Base-by-base conservation (phyloP, 805 yeast species). In the Maudiozyma serrabonitensis region DNA sequence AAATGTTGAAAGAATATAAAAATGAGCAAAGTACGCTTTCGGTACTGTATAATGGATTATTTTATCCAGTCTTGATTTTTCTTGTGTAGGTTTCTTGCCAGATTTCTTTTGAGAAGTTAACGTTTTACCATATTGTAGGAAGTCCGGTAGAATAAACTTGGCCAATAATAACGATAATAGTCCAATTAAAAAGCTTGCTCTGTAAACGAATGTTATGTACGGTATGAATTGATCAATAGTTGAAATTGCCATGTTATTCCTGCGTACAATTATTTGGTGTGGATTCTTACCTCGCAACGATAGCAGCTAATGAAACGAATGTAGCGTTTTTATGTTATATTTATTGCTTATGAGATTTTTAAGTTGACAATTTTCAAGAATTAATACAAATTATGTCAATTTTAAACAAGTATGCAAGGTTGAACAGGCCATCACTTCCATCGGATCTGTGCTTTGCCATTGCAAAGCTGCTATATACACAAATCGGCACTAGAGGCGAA, bases 11-110 rank as follows among this genome's bases (percentile, higher is more conserved):
- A 78, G 45, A 4, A 76, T 50, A 61, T 85, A 85, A 56, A 80
- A 85, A 57, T 84, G 88, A 2, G 68, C 57, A 57, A 85, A 85
- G 73, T 74, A 79, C 12, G 72, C 54, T 58, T 82, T 84, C 0
- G 88, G 86, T 0, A 83, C 82, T 12, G 79, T 78, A 13, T 71
- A 49, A 9, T 60, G 58, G 9, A 63, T 52, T 1, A 69, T 39
- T 1, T 34, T 47, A 3, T 54, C 23, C 9, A 58, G 35, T 46
- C 32, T 65, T 51, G 0, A 78, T 73, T 55, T 75, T 75, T 79
- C 79, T 54, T 75, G 74, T 54, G 69, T 68, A 35, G 23, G n/a
- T 26, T 16, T 28, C 34, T 42, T 16, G 19, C n/a, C 8, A 28
- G 32, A 28, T 28, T 3, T 28, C 32, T 28, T 18, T 11, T n/a